Conservation (phyloP, 108 stramenopile species). For the Cyclostephanos tholiformis region DNA sequence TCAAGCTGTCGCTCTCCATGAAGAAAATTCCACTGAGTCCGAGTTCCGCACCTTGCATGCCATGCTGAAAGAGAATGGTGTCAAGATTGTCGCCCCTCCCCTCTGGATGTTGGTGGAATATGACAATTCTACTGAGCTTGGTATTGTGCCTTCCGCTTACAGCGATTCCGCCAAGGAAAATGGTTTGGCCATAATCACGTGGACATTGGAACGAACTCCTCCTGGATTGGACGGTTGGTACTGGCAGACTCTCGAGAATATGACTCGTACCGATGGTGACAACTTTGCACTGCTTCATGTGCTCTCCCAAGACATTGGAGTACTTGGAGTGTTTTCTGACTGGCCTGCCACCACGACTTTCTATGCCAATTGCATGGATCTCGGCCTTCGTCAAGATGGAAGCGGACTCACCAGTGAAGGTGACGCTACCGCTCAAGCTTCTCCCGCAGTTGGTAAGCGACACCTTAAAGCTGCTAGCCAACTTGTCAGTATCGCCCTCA, state of each 20-base stretch:
- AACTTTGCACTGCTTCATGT: conserved; percentile 55
- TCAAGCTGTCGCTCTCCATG: conserved; percentile 66
- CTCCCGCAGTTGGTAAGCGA: conserved; percentile 2
- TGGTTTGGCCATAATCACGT: conserved; percentile 65
- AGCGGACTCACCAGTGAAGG: not conserved
- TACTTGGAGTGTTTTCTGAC: conserved; percentile 70
- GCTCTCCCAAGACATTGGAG: conserved; percentile 58
- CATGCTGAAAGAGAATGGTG: conserved; percentile 41
- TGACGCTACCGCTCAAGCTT: not conserved
- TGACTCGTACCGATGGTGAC: conserved; percentile 53
- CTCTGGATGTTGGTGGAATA: conserved; percentile 52
- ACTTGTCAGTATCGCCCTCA: conserved; percentile 13
- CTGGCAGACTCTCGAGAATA: conserved; percentile 40
- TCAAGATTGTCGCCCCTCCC: conserved; percentile 67
- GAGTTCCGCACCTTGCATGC: conserved; percentile 28
- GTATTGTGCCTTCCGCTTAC: conserved; percentile 48
- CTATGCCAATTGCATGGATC: conserved; percentile 71
- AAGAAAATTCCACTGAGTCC: conserved; percentile 21
- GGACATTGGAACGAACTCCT: conserved; percentile 71
- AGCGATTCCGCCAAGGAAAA: conserved; percentile 47
- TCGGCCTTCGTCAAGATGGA: conserved; percentile 17
- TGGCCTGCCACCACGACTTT: conserved; percentile 77
- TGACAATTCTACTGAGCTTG: conserved; percentile 30
- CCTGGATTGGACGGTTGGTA: conserved; percentile 61
- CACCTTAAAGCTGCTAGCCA: conserved; percentile 9